Conservation (phyloP, 2,329 filamentous ascomycete species). For the Fusarium hainanense region DNA sequence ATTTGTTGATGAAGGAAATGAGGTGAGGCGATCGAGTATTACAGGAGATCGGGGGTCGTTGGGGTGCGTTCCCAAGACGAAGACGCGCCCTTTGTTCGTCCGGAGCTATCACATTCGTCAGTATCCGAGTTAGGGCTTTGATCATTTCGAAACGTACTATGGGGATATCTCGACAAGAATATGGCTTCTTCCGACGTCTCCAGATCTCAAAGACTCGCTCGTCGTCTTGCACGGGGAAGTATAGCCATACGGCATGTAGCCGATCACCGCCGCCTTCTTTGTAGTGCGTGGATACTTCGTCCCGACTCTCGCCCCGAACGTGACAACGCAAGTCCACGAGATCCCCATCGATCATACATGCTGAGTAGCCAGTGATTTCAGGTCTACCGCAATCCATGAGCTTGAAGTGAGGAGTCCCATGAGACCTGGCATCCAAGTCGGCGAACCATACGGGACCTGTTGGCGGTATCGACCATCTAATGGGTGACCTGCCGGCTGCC, state of each 20-base stretch:
- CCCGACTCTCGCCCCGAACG: background rate
- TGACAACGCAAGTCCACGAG: slow-evolving; percentile 8
- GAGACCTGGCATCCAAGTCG: slow-evolving; percentile 3
- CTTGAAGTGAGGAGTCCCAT: background rate
- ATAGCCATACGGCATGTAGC: slow-evolving; percentile 11
- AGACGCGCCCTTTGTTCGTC: slow-evolving; percentile 15
- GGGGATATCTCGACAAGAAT: slow-evolving; percentile 11
- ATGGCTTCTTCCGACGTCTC: slow-evolving; percentile 1
- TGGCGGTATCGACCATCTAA: slow-evolving; percentile 11
- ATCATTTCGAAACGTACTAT: background rate
- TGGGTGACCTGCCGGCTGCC: background rate
- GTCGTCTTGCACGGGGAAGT: background rate
- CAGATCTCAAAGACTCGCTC: slow-evolving; percentile 16
- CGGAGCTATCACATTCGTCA: slow-evolving; percentile 2
- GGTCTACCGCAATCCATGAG: background rate
- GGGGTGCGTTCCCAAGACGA: slow-evolving; percentile 7
- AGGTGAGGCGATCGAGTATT: slow-evolving; percentile 5
- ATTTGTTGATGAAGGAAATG: background rate
- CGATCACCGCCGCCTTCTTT: background rate
- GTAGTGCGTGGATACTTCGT: background rate
- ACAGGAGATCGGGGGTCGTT: background rate
- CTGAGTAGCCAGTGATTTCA: slow-evolving; percentile 11
- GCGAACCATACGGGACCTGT: background rate
- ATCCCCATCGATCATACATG: slow-evolving; percentile 14
- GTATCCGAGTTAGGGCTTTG: background rate